A percentile compares a stretch with the other conserved stretches of the same genome.
Conservation (phyloP, 1,284 basidiomycete species). For the Trametes polyzona region DNA sequence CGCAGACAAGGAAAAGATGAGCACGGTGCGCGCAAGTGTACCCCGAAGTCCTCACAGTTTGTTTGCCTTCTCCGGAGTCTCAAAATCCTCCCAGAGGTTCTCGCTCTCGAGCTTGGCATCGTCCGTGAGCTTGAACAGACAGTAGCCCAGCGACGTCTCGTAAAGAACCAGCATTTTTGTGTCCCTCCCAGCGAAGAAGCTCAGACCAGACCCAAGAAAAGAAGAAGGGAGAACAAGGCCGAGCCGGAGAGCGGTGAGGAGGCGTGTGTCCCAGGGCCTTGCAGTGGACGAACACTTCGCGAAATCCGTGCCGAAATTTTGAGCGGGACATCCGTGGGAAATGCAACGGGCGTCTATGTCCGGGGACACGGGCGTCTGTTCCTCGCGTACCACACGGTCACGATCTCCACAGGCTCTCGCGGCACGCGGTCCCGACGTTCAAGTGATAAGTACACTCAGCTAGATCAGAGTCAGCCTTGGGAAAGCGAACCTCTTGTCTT, state of each 20-base stretch:
- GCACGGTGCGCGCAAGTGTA: background rate
- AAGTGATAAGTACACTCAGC: background rate
- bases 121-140: conserved; percentile 96
- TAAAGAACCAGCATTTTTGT: conserved; percentile 79
- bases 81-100: conserved; percentile 91
- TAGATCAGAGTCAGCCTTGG: conserved; percentile 1
- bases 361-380: too few species aligned
- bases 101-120: conserved; percentile 86
- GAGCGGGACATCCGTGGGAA: conserved; percentile 24
- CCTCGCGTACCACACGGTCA: conserved; percentile 6
- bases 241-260: background rate
- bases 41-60: conserved; percentile 69
- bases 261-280: conserved; percentile 5
- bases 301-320: conserved; percentile 34
- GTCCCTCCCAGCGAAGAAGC: background rate
- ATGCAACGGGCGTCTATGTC: too few species aligned
- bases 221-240: conserved; percentile 9
- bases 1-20: background rate
- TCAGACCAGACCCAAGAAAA: conserved; percentile 10
- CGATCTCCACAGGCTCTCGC: background rate
- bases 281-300: conserved; percentile 10
- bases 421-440: background rate
- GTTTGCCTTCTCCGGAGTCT: conserved; percentile 89
- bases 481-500: background rate
- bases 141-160: conserved; percentile 92